Conservation (phyloP, 139 green algal species). For the Coccomyxa sp. region DNA sequence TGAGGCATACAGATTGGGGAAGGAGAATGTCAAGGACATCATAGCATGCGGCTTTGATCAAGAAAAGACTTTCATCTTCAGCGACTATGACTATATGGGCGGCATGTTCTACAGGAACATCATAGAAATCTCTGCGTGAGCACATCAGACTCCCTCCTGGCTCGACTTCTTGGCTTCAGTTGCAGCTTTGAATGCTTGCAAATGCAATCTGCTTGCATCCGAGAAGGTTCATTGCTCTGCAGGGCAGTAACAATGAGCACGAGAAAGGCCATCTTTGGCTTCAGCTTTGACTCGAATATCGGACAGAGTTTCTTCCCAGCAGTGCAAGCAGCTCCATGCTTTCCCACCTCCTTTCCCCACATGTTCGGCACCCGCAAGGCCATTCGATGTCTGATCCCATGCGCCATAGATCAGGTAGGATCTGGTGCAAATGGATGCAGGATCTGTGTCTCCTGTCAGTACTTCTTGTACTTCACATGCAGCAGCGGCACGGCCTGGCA, state of each 20-base stretch:
- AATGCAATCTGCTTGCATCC: too few relatives aligned
- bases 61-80: conserved; percentile 96
- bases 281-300: conserved; percentile 86
- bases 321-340: conserved; percentile 88
- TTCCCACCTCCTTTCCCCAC: conserved; percentile 93
- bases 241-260: conserved; percentile 92
- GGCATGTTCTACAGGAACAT: conserved; percentile 95
- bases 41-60: conserved; percentile 98
- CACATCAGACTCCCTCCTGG: too few relatives aligned
- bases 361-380: conserved; percentile 88
- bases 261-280: conserved; percentile 88
- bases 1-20: conserved; percentile 74
- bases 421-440: too few relatives aligned
- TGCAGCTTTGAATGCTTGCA: too few relatives aligned
- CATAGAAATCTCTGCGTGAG: conserved; percentile 72
- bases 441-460: too few relatives aligned
- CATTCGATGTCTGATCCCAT: conserved; percentile 94
- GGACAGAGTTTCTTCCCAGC: conserved; percentile 96
- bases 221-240: too few relatives aligned
- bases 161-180: too few relatives aligned
- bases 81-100: conserved; percentile 94
- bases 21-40: conserved; percentile 98
- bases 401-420: conserved; percentile 92
- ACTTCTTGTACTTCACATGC: not conserved
- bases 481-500: not conserved